A percentile compares a stretch with the other conserved stretches of the same genome.
These are phyloP conservation scores for Basidiobolus meristosporus DNA, from an alignment of 371 early-diverging fungal species.

Conservation along the genomic window DNA sequence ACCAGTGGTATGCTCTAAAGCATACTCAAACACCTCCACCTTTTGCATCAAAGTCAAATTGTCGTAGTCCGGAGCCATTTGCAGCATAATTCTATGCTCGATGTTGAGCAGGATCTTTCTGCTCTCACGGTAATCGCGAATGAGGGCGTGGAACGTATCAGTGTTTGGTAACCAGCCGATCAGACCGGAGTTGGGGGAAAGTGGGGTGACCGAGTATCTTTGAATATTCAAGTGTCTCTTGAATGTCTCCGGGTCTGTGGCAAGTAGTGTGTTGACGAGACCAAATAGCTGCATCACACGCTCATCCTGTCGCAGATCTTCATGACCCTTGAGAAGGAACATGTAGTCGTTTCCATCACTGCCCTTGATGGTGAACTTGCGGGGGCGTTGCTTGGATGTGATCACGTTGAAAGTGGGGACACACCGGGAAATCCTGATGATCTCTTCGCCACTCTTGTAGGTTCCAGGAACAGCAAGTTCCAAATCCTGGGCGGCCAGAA, in stretches of 20 bases:
- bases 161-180: slow-evolving; percentile 94
- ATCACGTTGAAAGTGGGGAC: slow-evolving; percentile 66
- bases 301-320: slow-evolving; percentile 96
- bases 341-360: slow-evolving; percentile 82
- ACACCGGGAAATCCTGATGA: slow-evolving; percentile 77
- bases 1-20: slow-evolving; percentile 83
- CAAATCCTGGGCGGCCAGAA: slow-evolving; percentile 67
- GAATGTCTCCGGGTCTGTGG: slow-evolving; percentile 77
- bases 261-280: slow-evolving; percentile 81
- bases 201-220: slow-evolving; percentile 84
- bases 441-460: slow-evolving; percentile 70
- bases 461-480: slow-evolving; percentile 87
- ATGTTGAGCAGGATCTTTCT: slow-evolving; percentile 76
- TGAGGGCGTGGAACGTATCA: slow-evolving; percentile 82
- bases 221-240: slow-evolving; percentile 84
- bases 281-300: slow-evolving; percentile 98
- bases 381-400: slow-evolving; percentile 87
- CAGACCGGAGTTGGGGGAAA: slow-evolving; percentile 91
- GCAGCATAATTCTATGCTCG: slow-evolving; percentile 87
- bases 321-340: slow-evolving; percentile 91
- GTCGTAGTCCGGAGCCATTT: slow-evolving; percentile 91
- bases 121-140: slow-evolving; percentile 78
- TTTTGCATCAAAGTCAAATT: slow-evolving; percentile 81
- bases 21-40: slow-evolving; percentile 93
- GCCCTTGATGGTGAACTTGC: slow-evolving; percentile 68